Percentiles rank a stretch among this genome's conserved stretches.
Conservation (phyloP, 139 green algal genomes). For the Deuterostichococcus epilithicus region DNA sequence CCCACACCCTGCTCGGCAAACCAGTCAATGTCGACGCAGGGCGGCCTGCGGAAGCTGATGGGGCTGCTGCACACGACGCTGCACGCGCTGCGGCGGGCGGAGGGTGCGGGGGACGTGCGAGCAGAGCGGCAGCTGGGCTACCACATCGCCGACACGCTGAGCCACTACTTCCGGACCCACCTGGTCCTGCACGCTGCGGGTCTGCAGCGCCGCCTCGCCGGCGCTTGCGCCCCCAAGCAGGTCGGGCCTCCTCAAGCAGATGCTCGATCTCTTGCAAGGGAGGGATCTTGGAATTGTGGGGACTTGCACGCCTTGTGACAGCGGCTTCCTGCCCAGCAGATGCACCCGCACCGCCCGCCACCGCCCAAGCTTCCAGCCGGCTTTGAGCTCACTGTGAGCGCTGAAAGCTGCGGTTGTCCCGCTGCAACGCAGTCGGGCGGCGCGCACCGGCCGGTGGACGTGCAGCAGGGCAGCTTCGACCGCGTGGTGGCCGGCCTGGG, state of each 20-base stretch:
- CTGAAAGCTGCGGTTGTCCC: too few relatives aligned
- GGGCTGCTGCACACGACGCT: slow-evolving; percentile 39
- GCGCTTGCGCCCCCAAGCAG: neutral
- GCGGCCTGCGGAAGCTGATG: slow-evolving; percentile 39
- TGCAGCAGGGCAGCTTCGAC: slow-evolving; percentile 45
- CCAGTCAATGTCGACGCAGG: neutral
- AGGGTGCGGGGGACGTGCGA: neutral
- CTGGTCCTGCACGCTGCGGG: slow-evolving; percentile 40
- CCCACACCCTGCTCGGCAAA: too few relatives aligned
- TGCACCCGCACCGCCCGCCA: neutral
- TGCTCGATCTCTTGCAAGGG: neutral
- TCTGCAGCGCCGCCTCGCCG: slow-evolving; percentile 13
- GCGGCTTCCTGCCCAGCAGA: neutral
- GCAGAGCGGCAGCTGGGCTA: slow-evolving; percentile 38
- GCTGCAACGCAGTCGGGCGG: neutral
- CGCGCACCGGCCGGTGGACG: slow-evolving; percentile 42
- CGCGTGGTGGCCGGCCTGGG: slow-evolving; percentile 24
- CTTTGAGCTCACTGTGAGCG: too few relatives aligned
- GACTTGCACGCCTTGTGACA: too few relatives aligned
- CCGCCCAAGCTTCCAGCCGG: too few relatives aligned
- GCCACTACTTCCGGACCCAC: slow-evolving; percentile 57
- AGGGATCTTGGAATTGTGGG: too few relatives aligned
- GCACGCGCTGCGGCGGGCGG: slow-evolving; percentile 15
- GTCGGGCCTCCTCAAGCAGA: neutral
- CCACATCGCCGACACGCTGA: slow-evolving; percentile 49